A percentile compares a stretch with the other conserved stretches of the same genome.
phyloP scores from a whole-genome alignment of 768 basidiomycete species.

The Hydnum rufescens region DNA sequence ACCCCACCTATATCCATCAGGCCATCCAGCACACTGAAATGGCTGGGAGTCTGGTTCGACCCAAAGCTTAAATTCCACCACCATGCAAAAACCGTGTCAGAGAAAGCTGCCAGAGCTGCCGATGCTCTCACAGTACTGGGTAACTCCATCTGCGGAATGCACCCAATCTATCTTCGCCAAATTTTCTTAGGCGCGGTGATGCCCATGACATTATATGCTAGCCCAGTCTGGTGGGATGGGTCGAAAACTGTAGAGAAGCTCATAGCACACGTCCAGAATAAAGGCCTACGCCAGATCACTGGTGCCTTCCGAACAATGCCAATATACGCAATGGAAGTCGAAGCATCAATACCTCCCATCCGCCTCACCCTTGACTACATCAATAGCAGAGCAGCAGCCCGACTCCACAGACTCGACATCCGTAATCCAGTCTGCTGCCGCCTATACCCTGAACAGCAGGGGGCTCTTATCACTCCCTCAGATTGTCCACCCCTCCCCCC shows the following conservation, averaged over 20 bases:
- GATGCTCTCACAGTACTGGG: conserved; percentile 17
- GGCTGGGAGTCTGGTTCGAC: conserved; percentile 22
- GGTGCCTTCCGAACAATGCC: conserved; percentile 20
- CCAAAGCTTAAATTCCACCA: conserved; percentile 18
- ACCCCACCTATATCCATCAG: too few species aligned
- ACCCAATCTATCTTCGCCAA: conserved; percentile 15
- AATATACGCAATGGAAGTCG: conserved; percentile 17
- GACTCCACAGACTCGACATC: conserved; percentile 5
- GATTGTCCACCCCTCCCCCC: too few species aligned
- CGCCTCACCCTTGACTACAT: conserved; percentile 4
- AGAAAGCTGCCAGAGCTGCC: conserved; percentile 15
- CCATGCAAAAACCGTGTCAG: conserved; percentile 16
- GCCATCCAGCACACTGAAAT: conserved; percentile 8
- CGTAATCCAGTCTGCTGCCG: conserved; percentile 5
- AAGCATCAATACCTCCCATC: conserved; percentile 19
- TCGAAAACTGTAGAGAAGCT: conserved; percentile 12
- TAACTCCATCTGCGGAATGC: conserved; percentile 19
- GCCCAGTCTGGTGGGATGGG: conserved; percentile 19
- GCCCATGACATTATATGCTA: conserved; percentile 20
- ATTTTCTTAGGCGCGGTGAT: conserved; percentile 18
- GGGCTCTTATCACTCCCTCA: too few species aligned
- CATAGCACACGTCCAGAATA: conserved; percentile 17
- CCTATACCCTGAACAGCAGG: neutral
- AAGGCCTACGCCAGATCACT: conserved; percentile 17
- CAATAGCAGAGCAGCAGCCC: neutral